Base-by-base conservation (phyloP, 208 protist genomes). In the Wallacemonas sp. region DNA sequence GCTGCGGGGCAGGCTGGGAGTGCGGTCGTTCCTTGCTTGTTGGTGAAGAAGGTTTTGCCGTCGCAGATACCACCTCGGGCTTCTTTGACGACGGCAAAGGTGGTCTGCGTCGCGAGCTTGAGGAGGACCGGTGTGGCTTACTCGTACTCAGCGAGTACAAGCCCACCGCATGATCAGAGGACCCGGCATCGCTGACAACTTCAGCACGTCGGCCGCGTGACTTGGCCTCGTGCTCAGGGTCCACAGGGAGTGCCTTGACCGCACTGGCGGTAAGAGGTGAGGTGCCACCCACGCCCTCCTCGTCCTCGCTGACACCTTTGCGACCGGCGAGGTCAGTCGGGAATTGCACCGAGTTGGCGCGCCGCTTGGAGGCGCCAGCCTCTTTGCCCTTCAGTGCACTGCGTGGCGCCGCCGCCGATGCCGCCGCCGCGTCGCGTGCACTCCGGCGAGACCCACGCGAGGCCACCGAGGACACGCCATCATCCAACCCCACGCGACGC, bases 281-380 rank as follows among this genome's bases (percentile, higher is more conserved):
- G 21, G 26, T 68, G 2, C 22, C 70, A 1, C 75, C 42, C n/a
- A 17, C 58, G 1, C 42, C 47, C 26, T 66, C 33, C 24, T 26
- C 42, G 0, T 38, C 54, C 9, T 21, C 38, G 46, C 19, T 47
- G 30, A n/a, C n/a, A n/a, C 46, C 62, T 27, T 33, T 12, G 46
- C 41, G 19, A 45, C 21, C 41, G 19, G 26, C 34, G 62, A 70
- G 69, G 56, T 80, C 74, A 1, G 61, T 42, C 0, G 62, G 68
- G 42, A 92, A 92, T 68, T 89, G 86, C 11, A 92, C 86, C 1
- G 86, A 92, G 44, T 42, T 75, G 2, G 82, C 61, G 19, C 86
- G 82, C 53, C 69, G 72, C 65, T 79, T 91, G 11, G 54, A 55
- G 17, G 66, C 27, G 5, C 73, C 68, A 0, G 53, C 62, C 27